Evolutionary conservation across 768 basidiomycete species (phyloP), one percentile per base, ranked within the genome.

Genomic region (Leccinum obscurum): DNA sequence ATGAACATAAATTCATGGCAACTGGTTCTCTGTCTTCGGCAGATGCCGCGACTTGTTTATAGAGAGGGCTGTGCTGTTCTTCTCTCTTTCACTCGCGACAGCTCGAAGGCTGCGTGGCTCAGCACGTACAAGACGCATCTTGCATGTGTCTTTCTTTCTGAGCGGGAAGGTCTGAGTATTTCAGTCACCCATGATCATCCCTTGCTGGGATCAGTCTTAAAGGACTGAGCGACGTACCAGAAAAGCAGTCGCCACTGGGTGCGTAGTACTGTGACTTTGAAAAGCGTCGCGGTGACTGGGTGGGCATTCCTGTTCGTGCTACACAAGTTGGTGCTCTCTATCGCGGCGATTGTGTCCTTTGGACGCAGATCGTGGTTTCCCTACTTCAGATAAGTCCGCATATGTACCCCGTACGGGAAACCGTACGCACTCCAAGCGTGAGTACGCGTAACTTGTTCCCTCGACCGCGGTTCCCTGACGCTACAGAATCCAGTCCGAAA

Each of bases 131-230:
- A 50, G 66, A 61, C 44, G 54, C 34, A 60, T 52, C 17, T 10
- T 28, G 28, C 14, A 26, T 59, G 59, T 35, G 54, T 66, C 68
- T 68, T 58, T 63, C 30, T 39, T 72, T 46, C 61, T 68, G 75
- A 73, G 72, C 65, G 67, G 73, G 70, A 75, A 68, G 70, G 73
- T 74, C 70, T 75, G 73, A 75, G 66, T 54, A 48, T 67, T 54
- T 28, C 58, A 32, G 70, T 67, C 71, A 65, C 54, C 68, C 66
- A 60, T 37, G 70, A 73, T 64, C 54, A 70, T 70, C 70, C 62
- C 73, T 67, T 59, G 60, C 62, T 3, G 67, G 62, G 72, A 64
- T 67, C 61, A 56, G 70, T 64, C 69, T 7, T 70, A 26, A 68
- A 3, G 57, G 67, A 55, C 68, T 61, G 65, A 60, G 66, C 65